A percentile compares a stretch with the other conserved stretches of the same genome.
These are phyloP conservation scores for Grammothele lineata DNA, from an alignment of 768 basidiomycete species.

Conservation along the genomic window DNA sequence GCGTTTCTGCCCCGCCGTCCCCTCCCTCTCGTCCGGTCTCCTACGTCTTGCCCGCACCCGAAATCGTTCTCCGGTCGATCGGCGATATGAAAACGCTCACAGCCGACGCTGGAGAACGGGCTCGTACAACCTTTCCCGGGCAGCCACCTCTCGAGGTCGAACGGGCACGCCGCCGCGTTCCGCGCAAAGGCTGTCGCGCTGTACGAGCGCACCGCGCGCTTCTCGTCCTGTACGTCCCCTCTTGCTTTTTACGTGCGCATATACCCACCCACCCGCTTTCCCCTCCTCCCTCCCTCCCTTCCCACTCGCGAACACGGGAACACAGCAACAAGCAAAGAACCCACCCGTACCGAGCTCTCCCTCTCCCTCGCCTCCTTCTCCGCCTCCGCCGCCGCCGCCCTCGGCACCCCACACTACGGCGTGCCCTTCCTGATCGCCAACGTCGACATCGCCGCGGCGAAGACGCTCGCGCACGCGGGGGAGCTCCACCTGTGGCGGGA, in stretches of 20 bases:
- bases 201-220: slow-evolving; percentile 49
- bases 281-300: too few relatives aligned
- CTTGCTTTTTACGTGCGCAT: too few relatives aligned
- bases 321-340: too few relatives aligned
- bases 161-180: slow-evolving; percentile 26
- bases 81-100: not conserved
- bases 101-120: slow-evolving; percentile 4
- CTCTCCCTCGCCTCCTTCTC: too few relatives aligned
- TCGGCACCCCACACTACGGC: slow-evolving; percentile 29
- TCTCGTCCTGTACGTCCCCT: slow-evolving; percentile 37
- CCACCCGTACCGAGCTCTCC: too few relatives aligned
- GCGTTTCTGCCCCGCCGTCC: too few relatives aligned
- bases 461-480: slow-evolving; percentile 46
- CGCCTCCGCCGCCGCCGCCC: slow-evolving; percentile 11
- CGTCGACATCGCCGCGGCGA: slow-evolving; percentile 41
- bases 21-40: too few relatives aligned
- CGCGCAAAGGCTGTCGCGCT: slow-evolving; percentile 49
- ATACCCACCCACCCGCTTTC: too few relatives aligned
- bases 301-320: too few relatives aligned
- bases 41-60: not conserved
- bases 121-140: not conserved
- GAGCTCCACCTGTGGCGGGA: slow-evolving; percentile 49
- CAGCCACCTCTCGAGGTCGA: slow-evolving; percentile 8
- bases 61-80: not conserved
- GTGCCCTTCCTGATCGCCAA: slow-evolving; percentile 14